Base-by-base conservation (phyloP, 345 rosid genomes). In the Pistacia atlantica region DNA sequence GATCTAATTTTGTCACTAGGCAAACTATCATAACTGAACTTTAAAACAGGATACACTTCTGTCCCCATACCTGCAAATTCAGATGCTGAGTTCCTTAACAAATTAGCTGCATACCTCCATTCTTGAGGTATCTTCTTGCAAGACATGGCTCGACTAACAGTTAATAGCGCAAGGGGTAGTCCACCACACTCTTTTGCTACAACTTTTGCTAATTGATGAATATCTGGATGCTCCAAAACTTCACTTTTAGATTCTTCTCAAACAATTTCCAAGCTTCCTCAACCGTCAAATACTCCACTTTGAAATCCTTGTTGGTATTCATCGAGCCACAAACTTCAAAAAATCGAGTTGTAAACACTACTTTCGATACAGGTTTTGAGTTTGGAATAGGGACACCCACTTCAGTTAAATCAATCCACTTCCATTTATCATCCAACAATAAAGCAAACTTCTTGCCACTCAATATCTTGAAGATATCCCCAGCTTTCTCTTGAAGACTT, bases 41-140 rank as follows among this genome's bases (percentile, higher is more conserved):
- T 63, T 5, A 62, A 35, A 5, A 5, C 18, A 5, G n/a, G 9
- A 62, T 12, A 62, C 7, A 31, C 66, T 31, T 62, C 18, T 25
- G 25, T 25, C 1, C 17, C 66, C 66, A 62, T 31, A 62, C 66
- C 66, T 59, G 11, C 65, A 78, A 83, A 13, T 83, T 76, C 18
- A 68, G 37, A 38, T 4, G 33, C 33, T 20, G 33, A 59, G 2
- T 31, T 59, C 33, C 11, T 20, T 5, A 37, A 37, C 5, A 37
- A 3, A 37, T 37, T 2, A 37, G 42, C 42, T 37, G 42, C 42
- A 5, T 37, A 5, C 42, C 42, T 37, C 42, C 42, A 37, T 37
- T 37, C 42, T 37, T 37, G 42, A 37, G 42, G 42, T 37, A 0
- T 37, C 42, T 37, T 37, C 42, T 37, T 37, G 42, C 4, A 37